Evolutionary conservation across 1,139 yeast genomes (phyloP).

Genomic region (Taiozyma sp.): DNA sequence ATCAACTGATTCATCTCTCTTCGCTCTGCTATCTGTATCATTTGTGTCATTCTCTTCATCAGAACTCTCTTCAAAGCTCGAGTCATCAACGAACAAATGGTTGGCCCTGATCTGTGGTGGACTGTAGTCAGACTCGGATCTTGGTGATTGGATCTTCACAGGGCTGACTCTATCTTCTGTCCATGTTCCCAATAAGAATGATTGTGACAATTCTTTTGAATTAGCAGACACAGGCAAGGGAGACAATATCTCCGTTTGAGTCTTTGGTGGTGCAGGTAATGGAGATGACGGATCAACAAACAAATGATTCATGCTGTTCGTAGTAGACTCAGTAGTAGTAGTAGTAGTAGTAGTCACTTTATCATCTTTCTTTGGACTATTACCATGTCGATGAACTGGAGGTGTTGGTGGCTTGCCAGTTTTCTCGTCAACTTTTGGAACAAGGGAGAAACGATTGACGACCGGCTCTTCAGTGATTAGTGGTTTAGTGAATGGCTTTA

Average conservation of each 20-base stretch:
- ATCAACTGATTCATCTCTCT: neutral
- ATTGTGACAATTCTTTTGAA: neutral
- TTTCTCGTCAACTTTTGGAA: neutral
- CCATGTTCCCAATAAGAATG: neutral
- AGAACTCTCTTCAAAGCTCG: slow-evolving; percentile 14
- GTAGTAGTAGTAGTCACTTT: too few relatives aligned
- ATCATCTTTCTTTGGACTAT: neutral
- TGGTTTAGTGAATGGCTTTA: neutral
- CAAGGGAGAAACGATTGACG: neutral
- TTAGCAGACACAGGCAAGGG: neutral
- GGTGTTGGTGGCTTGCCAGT: neutral
- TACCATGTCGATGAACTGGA: neutral
- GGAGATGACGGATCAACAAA: neutral
- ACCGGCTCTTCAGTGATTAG: neutral
- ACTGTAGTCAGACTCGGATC: neutral
- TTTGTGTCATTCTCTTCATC: neutral
- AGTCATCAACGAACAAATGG: neutral
- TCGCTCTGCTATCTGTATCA: neutral
- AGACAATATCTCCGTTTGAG: neutral
- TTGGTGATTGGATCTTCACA: neutral
- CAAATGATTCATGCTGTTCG: neutral
- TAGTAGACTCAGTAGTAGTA: neutral
- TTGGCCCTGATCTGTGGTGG: neutral
- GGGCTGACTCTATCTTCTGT: neutral
- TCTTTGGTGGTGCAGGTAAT: neutral